Percentiles rank a stretch among this genome's conserved stretches.
phyloP scores from a whole-genome alignment of 2,329 filamentous ascomycete species.

The Aureobasidium sp. region DNA sequence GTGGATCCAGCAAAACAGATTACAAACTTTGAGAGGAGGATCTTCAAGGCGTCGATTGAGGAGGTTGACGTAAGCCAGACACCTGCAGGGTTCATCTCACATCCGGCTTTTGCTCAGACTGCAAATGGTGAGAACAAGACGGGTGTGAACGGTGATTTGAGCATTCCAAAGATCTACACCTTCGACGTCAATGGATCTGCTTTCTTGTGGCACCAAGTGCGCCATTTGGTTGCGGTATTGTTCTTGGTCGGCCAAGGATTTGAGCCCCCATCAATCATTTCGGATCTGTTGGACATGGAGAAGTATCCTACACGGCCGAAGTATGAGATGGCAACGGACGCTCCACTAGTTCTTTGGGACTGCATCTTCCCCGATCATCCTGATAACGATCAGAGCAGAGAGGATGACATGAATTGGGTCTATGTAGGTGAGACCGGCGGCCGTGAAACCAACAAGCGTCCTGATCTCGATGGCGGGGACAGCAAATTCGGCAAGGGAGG shows the following conservation, averaged over 20 bases:
- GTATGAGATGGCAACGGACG: slow-evolving; percentile 86
- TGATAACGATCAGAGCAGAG: slow-evolving; percentile 28
- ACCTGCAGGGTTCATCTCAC: slow-evolving; percentile 48
- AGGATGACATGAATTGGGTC: slow-evolving; percentile 66
- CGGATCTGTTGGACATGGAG: slow-evolving; percentile 62
- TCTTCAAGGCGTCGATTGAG: slow-evolving; percentile 73
- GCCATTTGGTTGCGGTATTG: slow-evolving; percentile 86
- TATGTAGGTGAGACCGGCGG: slow-evolving; percentile 61
- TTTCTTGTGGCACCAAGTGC: slow-evolving; percentile 97
- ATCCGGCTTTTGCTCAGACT: slow-evolving; percentile 36
- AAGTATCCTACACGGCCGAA: slow-evolving; percentile 67
- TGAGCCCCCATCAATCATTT: slow-evolving; percentile 64
- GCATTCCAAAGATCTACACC: slow-evolving; percentile 63
- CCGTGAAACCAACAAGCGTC: slow-evolving; percentile 21
- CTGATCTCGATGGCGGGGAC: slow-evolving; percentile 34
- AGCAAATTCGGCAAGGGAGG: slow-evolving; percentile 57
- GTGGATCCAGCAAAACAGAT: slow-evolving; percentile 86
- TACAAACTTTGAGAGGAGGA: slow-evolving; percentile 67
- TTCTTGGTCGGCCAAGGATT: slow-evolving; percentile 87
- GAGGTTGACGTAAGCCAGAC: slow-evolving; percentile 42
- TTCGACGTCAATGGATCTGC: slow-evolving; percentile 85
- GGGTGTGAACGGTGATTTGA: not conserved
- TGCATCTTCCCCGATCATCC: slow-evolving; percentile 57
- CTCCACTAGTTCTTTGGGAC: slow-evolving; percentile 90
- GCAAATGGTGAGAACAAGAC: not conserved